Conservation (phyloP, 2,329 filamentous ascomycete species). For the Diplodia corticola region DNA sequence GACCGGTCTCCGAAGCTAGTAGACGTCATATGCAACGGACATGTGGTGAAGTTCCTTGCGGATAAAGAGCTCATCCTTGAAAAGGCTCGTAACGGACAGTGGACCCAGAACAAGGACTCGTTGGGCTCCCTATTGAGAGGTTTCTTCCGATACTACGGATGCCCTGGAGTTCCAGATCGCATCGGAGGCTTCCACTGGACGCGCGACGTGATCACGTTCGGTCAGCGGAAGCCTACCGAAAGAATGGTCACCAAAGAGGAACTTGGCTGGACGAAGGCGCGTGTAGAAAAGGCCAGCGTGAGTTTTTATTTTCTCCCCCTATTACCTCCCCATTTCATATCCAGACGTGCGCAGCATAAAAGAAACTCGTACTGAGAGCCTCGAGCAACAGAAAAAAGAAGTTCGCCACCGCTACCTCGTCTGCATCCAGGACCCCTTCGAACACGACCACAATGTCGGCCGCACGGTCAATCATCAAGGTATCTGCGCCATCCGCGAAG, state of each 20-base stretch:
- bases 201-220: slow-evolving; percentile 68
- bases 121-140: slow-evolving; percentile 72
- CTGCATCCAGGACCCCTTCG: slow-evolving; percentile 90
- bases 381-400: slow-evolving; percentile 54
- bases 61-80: slow-evolving; percentile 68
- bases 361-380: background rate
- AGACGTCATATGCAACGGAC: slow-evolving; percentile 58
- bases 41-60: slow-evolving; percentile 75
- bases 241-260: slow-evolving; percentile 69
- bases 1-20: slow-evolving; percentile 27
- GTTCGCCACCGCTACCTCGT: slow-evolving; percentile 80
- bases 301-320: background rate
- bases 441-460: slow-evolving; percentile 83
- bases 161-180: slow-evolving; percentile 52
- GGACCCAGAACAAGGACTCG: slow-evolving; percentile 69
- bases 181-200: slow-evolving; percentile 73
- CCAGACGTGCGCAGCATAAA: too few species aligned
- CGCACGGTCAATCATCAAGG: slow-evolving; percentile 81
- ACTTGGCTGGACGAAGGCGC: slow-evolving; percentile 86
- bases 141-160: slow-evolving; percentile 86
- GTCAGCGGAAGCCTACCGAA: slow-evolving; percentile 65
- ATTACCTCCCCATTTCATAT: background rate
- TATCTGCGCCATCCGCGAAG: slow-evolving; percentile 77
- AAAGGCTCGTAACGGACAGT: slow-evolving; percentile 57
- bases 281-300: slow-evolving; percentile 58